phyloP scores from a whole-genome alignment of 768 basidiomycete species.

The Saitozyma podzolica region DNA sequence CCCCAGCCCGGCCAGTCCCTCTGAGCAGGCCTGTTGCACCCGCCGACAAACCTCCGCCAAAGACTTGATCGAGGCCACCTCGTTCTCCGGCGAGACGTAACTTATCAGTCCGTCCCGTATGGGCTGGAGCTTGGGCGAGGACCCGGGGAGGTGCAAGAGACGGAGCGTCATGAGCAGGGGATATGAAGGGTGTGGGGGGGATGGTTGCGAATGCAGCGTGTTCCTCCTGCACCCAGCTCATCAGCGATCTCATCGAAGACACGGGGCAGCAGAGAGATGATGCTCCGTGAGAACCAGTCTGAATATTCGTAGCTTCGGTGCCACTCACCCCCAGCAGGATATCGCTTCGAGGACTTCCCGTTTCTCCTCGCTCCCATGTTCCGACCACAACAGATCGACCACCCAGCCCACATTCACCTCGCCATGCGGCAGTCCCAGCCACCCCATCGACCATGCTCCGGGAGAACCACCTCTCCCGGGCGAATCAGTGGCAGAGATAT shows the following conservation, averaged over 20 bases:
- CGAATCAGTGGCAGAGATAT: not conserved
- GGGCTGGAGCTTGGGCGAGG: conserved; percentile 15
- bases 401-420: conserved; percentile 67
- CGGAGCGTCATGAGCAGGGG: conserved; percentile 54
- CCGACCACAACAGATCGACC: conserved; percentile 54
- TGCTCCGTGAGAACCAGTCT: too few species aligned
- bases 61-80: conserved; percentile 16
- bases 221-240: conserved; percentile 63
- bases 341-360: conserved; percentile 62
- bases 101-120: conserved; percentile 28
- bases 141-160: conserved; percentile 32
- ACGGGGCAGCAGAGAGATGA: not conserved
- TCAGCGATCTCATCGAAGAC: not conserved
- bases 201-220: conserved; percentile 67
- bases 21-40: not conserved
- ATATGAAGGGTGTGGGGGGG: conserved; percentile 74
- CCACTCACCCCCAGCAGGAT: conserved; percentile 86
- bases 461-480: not conserved
- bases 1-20: too few species aligned
- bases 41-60: conserved; percentile 22
- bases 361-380: conserved; percentile 55
- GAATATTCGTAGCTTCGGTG: too few species aligned
- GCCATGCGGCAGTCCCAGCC: conserved; percentile 48
- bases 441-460: conserved; percentile 19
- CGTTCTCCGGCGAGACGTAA: conserved; percentile 43